Conservation (phyloP, 2,329 filamentous ascomycete species). For the Pseudopyricularia cyperi region DNA sequence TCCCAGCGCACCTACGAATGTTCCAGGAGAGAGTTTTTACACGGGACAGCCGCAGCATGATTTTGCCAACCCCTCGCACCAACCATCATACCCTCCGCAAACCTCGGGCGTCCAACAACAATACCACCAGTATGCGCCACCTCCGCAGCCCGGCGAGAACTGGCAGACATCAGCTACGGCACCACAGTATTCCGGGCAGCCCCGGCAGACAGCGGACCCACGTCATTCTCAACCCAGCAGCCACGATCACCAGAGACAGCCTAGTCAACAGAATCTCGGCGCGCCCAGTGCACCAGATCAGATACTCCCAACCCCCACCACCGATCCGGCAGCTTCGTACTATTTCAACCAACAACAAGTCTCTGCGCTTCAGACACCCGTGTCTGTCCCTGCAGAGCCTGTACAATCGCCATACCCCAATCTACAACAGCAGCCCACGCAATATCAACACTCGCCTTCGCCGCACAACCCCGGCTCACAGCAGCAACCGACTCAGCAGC, state of each 20-base stretch:
- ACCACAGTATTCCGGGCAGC: constrained; percentile 21
- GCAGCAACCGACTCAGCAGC: constrained; percentile 20
- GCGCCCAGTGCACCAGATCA: constrained; percentile 16
- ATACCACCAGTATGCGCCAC: constrained; percentile 20
- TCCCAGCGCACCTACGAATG: constrained; percentile 16
- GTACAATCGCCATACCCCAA: constrained; percentile 38
- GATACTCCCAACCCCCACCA: constrained; percentile 17
- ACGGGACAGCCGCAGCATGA: constrained; percentile 45
- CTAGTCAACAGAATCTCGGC: constrained; percentile 16
- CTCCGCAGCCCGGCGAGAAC: constrained; percentile 30
- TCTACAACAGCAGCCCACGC: constrained; percentile 29
- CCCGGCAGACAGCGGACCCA: constrained; percentile 12
- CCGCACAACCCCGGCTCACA: constrained; percentile 26
- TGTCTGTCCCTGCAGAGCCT: constrained; percentile 26
- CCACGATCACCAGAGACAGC: not conserved
- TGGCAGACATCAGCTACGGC: constrained; percentile 31
- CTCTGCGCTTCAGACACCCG: constrained; percentile 20
- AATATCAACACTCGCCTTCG: constrained; percentile 25
- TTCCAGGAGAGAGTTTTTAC: constrained; percentile 69
- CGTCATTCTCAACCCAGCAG: constrained; percentile 2
- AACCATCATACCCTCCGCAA: constrained; percentile 38
- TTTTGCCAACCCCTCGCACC: constrained; percentile 32
- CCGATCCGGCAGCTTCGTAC: constrained; percentile 42
- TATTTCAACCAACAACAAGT: constrained; percentile 35
- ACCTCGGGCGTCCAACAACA: not conserved